Base-by-base conservation (phyloP, 768 basidiomycete genomes). In the Mycena olivaceomarginata region DNA sequence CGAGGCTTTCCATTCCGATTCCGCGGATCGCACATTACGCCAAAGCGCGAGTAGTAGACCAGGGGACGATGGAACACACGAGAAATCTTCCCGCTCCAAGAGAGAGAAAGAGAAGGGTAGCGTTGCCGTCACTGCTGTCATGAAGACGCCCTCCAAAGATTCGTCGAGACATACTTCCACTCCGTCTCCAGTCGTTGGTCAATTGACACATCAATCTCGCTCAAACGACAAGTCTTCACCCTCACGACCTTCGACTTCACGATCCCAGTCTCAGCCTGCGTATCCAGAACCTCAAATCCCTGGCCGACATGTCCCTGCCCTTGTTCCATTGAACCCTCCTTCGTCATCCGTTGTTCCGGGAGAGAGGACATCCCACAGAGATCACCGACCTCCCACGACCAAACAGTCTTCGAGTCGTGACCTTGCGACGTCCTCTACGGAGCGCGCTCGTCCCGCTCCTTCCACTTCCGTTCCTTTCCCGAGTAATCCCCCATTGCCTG, bases 111-210 rank as follows among this genome's bases (percentile, higher is more conserved):
- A 79, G n/a, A 31, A 31, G 31, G 31, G 31, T 31, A 31, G 31
- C 31, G 31, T 4, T 4, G 31, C 31, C 31, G 31, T 11, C 46
- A 56, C 68, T 46, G 63, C 31, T 18, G 75, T 75, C 15, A 72
- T 70, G 70, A 79, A 79, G 43, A 79, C 77, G 5, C 70, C 77
- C 16, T 79, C 77, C 43, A 72, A 75, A 66, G 77, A 79, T 22
- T 75, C 77, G 22, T 72, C 74, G 15, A 71, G 59, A 65, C 70
- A 67, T 66, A 72, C 74, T 6, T 68, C 77, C 11, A 75, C 56
- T 18, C 67, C 74, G 25, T 57, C 67, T 59, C 67, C 73, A 20
- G 40, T 72, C 62, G 43, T 45, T 22, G 5, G 57, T 41, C 67
- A 75, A 41, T 56, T 65, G 63, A 56, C 71, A 18, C 65, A 69